A percentile compares a stretch with the other conserved stretches of the same genome.
Conservation (phyloP, 129 eudicot genomes). For the Helichrysum umbraculigerum region DNA sequence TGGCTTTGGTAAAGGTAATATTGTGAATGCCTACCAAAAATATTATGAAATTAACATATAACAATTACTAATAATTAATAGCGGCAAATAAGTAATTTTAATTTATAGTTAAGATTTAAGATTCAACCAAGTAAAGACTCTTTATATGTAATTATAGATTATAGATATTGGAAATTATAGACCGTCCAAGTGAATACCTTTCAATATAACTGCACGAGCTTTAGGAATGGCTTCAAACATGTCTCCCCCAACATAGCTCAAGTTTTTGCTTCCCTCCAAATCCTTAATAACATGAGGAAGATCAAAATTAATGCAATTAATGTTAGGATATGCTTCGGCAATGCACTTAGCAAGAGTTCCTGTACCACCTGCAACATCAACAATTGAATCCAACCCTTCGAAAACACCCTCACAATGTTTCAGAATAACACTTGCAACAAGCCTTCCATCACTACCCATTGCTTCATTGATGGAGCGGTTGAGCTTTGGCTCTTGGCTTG, state of each 20-base stretch:
- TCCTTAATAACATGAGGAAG: conserved; percentile 36
- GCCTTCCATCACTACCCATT: conserved; percentile 29
- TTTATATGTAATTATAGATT: too few species aligned
- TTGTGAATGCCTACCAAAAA: too few species aligned
- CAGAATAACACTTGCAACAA: conserved; percentile 21
- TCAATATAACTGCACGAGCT: conserved; percentile 6
- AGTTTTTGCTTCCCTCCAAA: conserved; percentile 23
- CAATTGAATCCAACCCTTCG: conserved; percentile 29
- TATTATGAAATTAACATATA: too few species aligned
- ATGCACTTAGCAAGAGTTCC: conserved; percentile 29
- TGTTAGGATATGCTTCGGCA: conserved; percentile 17
- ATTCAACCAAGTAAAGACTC: too few species aligned
- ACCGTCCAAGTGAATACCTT: too few species aligned
- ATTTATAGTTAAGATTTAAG: too few species aligned
- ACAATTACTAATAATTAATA: too few species aligned
- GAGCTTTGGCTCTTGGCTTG: conserved; percentile 5
- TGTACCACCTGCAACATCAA: conserved; percentile 45
- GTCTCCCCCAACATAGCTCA: conserved; percentile 12
- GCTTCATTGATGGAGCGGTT: conserved; percentile 20
- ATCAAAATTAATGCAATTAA: conserved; percentile 30
- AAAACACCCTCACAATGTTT: conserved; percentile 8
- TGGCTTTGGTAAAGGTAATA: too few species aligned
- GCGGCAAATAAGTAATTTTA: too few species aligned
- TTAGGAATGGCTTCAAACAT: too few species aligned
- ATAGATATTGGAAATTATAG: too few species aligned